These are phyloP conservation scores for Rhodomyrtus tomentosa DNA, from an alignment of 345 rosid species.

Conservation along the genomic window DNA sequence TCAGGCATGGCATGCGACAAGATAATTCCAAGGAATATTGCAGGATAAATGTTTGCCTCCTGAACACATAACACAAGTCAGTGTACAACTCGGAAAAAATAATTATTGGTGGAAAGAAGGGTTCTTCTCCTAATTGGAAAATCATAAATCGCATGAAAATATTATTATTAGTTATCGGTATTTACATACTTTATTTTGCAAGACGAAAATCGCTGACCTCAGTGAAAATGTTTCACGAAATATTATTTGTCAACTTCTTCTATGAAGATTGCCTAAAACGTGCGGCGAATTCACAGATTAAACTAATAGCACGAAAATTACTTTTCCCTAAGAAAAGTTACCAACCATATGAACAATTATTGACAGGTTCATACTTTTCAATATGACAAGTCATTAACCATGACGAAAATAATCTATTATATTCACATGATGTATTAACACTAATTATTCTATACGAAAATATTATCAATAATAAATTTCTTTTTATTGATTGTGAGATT, in stretches of 20 bases:
- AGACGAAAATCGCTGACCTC: not conserved
- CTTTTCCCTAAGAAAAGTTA: not conserved
- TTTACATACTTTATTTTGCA: not conserved
- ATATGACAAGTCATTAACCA: too few relatives aligned
- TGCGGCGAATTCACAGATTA: not conserved
- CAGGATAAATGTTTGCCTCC: not conserved
- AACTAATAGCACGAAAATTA: rapidly evolving
- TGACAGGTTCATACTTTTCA: too few relatives aligned
- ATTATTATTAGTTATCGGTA: not conserved
- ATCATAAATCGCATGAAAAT: not conserved
- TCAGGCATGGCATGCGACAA: not conserved
- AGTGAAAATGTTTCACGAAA: not conserved
- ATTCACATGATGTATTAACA: too few relatives aligned
- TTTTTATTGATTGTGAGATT: not conserved
- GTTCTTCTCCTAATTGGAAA: not conserved
- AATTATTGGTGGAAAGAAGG: not conserved
- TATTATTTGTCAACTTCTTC: not conserved
- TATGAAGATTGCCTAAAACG: not conserved
- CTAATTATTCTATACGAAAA: too few relatives aligned
- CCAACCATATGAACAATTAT: not conserved
- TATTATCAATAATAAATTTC: too few relatives aligned
- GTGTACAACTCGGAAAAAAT: not conserved
- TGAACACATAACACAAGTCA: not conserved
- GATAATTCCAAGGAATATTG: not conserved
- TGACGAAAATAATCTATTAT: too few relatives aligned